phyloP scores from a whole-genome alignment of 305 asterid species.

The Solanum aculeatissimum region DNA sequence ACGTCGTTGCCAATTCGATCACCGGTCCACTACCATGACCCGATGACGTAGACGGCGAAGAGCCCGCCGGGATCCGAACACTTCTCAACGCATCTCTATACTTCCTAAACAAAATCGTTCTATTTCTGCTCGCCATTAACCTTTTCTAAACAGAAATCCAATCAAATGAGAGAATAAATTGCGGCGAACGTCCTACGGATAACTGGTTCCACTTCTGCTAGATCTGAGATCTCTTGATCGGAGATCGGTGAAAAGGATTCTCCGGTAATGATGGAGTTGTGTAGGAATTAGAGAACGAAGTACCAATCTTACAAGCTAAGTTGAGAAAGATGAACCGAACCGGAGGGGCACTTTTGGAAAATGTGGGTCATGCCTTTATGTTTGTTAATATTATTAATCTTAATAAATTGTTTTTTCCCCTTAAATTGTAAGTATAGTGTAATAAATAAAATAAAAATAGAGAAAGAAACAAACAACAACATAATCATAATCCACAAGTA shows the following conservation, averaged over 20 bases:
- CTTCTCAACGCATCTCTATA: conserved; percentile 89
- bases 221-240: conserved; percentile 16
- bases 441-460: not conserved
- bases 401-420: too few species aligned
- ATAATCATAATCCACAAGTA: too few species aligned
- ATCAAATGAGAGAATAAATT: conserved; percentile 6
- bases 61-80: conserved; percentile 69
- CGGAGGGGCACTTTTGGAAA: not conserved
- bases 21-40: conserved; percentile 60
- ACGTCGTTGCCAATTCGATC: conserved; percentile 82
- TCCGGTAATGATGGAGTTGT: conserved; percentile 8
- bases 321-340: conserved; percentile 6
- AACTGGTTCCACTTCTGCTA: not conserved
- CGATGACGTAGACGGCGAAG: conserved; percentile 39
- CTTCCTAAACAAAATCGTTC: conserved; percentile 76
- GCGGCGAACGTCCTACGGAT: not conserved
- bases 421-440: not conserved
- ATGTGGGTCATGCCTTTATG: not conserved
- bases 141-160: not conserved
- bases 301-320: not conserved
- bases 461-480: not conserved
- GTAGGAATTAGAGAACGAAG: conserved; percentile 8
- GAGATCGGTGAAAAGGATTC: not conserved
- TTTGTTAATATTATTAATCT: not conserved
- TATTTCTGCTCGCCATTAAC: conserved; percentile 84